Percentiles rank a stretch among this genome's conserved stretches.
phyloP scores from a whole-genome alignment of 1,284 basidiomycete genomes.

The Melampsora medusae region DNA sequence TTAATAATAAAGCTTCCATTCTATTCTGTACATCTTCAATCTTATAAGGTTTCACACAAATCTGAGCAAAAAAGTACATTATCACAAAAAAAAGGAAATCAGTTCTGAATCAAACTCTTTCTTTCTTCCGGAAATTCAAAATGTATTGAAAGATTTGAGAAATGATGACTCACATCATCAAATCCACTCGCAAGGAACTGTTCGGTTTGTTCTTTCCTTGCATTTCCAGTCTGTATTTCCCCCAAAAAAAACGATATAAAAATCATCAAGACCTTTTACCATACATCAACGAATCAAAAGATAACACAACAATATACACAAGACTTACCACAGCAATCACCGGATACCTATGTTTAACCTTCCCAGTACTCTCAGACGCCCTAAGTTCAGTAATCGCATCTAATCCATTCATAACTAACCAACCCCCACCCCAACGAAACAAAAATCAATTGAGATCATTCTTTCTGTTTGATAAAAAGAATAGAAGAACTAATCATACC shows the following conservation, averaged over 20 bases:
- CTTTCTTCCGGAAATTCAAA: too few relatives aligned
- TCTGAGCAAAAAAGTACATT: conserved; percentile 20
- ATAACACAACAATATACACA: too few relatives aligned
- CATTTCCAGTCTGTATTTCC: conserved; percentile 26
- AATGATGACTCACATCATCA: conserved; percentile 18
- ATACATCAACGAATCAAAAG: too few relatives aligned
- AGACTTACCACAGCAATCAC: conserved; percentile 44
- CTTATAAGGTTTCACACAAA: conserved; percentile 43
- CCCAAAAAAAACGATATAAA: not conserved
- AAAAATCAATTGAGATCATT: not conserved
- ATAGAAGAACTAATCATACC: conserved; percentile 12
- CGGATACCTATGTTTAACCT: conserved; percentile 35
- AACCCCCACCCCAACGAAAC: not conserved
- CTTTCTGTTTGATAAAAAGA: not conserved
- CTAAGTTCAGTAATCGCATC: conserved; percentile 41
- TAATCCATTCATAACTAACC: conserved; percentile 40
- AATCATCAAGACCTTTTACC: too few relatives aligned
- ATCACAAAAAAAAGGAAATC: not conserved
- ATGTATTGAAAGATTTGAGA: too few relatives aligned
- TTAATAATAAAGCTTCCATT: conserved; percentile 27
- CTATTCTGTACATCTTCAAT: conserved; percentile 41
- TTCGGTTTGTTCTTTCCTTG: conserved; percentile 42
- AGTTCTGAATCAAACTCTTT: too few relatives aligned
- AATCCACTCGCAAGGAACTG: conserved; percentile 38
- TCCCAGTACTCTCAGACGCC: conserved; percentile 29